Evolutionary conservation across 371 early-diverging fungal species (phyloP), one percentile per base, ranked within the genome.

Genomic region (Rhizopus arrhizus): DNA sequence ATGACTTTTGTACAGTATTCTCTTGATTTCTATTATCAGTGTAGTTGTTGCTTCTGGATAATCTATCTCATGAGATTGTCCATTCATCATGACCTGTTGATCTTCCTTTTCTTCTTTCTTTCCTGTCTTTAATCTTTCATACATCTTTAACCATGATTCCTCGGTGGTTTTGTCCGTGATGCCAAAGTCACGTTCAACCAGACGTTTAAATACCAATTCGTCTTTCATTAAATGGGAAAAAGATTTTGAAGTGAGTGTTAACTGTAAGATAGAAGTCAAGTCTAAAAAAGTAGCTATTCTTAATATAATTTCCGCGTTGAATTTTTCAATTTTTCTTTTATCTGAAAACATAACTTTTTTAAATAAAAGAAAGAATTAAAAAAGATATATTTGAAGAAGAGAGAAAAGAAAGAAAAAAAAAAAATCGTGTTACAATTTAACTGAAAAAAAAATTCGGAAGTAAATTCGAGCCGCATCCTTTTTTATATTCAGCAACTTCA

Each of bases 141-240:
- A 71, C 6, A 71, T 47, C 1, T 52, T 41, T 8, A 42, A n/a
- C 73, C 73, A 78, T 0, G 71, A 66, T 16, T 61, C 58, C 28
- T 59, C 65, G 9, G 71, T 33, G 11, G 48, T 53, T 40, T 73
- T 78, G 31, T 69, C 73, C 5, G 55, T 69, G 4, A 75, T 59
- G 16, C 64, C 58, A 51, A 60, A 78, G 42, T 75, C 74, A 45
- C 74, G 73, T 52, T 72, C 66, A 3, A 62, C 45, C 22, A 78
- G 48, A 46, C 59, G 60, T 52, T 65, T 64, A 57, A 71, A 75
- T 8, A 75, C 50, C 11, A 59, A 59, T 40, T 73, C 72, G 49
- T 75, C 67, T 32, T 48, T 53, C 10, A 72, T 47, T 11, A 75
- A 48, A 22, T 46, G 54, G 8, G 55, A 32, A 28, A 72, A 66